Evolutionary conservation across 306 rosid species (phyloP), one percentile per base, ranked within the genome.

Genomic region (Castanospermum australe): DNA sequence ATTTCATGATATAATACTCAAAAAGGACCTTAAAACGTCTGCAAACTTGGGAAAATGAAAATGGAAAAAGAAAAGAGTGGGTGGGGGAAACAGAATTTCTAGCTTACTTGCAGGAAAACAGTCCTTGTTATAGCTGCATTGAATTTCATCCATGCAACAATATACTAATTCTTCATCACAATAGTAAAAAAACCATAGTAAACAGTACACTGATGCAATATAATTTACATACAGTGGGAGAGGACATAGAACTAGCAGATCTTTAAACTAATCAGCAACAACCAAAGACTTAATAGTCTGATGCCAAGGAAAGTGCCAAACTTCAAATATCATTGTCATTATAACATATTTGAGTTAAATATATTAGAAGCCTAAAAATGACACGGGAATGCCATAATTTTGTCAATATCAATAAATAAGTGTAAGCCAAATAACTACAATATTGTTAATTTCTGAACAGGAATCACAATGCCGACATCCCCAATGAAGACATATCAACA

Each of bases 251-350:
- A 57, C 32, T 68, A 35, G 25, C 41, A 35, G 66, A n/a, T 39
- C 56, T 42, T 50, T 82, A 38, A 81, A 75, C 76, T 42, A 78
- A 39, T 39, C 1, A 14, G 6, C 59, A 45, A 30, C 21, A 45
- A 17, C 55, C 35, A 65, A 65, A 21, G 67, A 81, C 59, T 56
- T 68, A 81, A 50, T 39, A 69, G 56, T 36, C 32, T 0, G 39
- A 69, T 18, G 18, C 70, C 52, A 57, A 17, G 62, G 77, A 38
- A 70, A 67, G 57, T 45, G 48, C 5, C 77, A 72, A 69, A 30
- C 11, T 54, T 20, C 65, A 72, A 21, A 51, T 59, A 5, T 28
- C 21, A 15, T 74, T 25, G 13, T 36, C 62, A 12, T 17, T 24
- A 38, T 21, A 57, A 56, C 36, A 33, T 71, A 20, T 71, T 33